phyloP scores from a whole-genome alignment of 345 rosid species.

The Syzygium aromaticum region DNA sequence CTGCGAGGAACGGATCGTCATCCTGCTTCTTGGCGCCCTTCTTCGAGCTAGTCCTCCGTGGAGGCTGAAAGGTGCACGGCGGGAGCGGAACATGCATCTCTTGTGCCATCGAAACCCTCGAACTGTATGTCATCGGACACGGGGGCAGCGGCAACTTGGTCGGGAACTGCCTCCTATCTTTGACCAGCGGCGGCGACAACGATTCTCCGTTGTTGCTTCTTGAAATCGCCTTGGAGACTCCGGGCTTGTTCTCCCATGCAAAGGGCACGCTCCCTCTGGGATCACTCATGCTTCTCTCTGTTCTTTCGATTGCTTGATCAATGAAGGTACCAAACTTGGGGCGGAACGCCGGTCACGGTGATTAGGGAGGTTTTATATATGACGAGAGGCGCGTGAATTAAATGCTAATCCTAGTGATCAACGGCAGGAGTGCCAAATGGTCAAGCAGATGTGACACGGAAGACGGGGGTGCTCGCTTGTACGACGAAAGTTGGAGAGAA shows the following conservation, averaged over 20 bases:
- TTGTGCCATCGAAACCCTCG: neutral
- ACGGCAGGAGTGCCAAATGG: neutral
- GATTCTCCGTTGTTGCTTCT: neutral
- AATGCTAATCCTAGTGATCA: neutral
- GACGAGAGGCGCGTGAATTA: neutral
- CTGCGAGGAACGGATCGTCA: slow-evolving; percentile 44
- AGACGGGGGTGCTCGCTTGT: neutral
- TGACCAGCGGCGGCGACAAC: too few relatives aligned
- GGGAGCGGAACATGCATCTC: slow-evolving; percentile 29
- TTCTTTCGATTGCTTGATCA: neutral
- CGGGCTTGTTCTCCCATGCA: slow-evolving; percentile 34
- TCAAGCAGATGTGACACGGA: neutral
- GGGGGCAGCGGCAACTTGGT: slow-evolving; percentile 36
- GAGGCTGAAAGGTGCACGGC: slow-evolving; percentile 26
- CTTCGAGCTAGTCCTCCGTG: slow-evolving; percentile 14
- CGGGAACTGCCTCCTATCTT: neutral
- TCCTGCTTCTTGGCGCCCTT: slow-evolving; percentile 14
- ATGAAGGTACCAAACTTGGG: neutral
- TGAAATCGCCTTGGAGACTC: slow-evolving; percentile 12
- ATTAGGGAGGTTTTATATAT: neutral
- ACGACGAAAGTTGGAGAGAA: neutral
- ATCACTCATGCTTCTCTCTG: neutral
- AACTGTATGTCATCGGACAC: neutral
- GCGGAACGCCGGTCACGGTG: neutral
- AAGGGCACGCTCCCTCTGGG: slow-evolving; percentile 21